Evolutionary conservation across 2,329 filamentous ascomycete genomes (phyloP), one percentile per base, ranked within the genome.

Genomic region (Pestalotiopsis fici): DNA sequence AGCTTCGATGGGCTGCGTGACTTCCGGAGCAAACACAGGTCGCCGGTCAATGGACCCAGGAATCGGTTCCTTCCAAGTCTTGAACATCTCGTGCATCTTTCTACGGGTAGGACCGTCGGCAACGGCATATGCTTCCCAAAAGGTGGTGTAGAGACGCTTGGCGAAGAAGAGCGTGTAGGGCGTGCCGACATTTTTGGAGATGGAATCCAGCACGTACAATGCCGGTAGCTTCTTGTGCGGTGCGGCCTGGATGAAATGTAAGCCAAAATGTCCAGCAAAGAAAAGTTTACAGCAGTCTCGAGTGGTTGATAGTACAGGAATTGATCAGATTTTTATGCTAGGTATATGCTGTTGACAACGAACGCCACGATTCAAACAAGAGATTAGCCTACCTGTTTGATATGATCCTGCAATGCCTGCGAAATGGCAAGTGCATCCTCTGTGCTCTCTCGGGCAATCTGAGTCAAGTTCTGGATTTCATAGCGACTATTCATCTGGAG

Each of bases 111-210:
- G 86, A 70, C 88, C 87, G 74, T 97, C 94, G 70, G 98, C 95
- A 68, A 97, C 88, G 3, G 92, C 93, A 78, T 98, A 99, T 47
- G 96, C 93, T 75, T 97, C 93, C 94, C 98, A 98, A 78, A 97
- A 99, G 4, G 94, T 98, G 73, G 91, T 89, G 81, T 95, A 98
- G 50, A 99, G 88, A 76, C 95, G 95, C 54, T 93, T 91, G 64
- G 95, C 94, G 71, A 99, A 92, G 79, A 97, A 98, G 13, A 98
- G 86, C 0, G 95, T 98, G 80, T 99, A 99, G 7, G 96, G 96
- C 0, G 95, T 98, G 69, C 96, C 96, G 69, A 99, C 94, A 83
- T 99, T 98, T 82, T 99, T 99, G 77, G 97, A 95, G 69, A 99
- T 95, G 18, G 95, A 98, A 82, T 99, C 96, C 76, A 99, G 91